Conservation (phyloP, 495 filamentous ascomycete genomes). For the Aspergillus cavernicola region DNA sequence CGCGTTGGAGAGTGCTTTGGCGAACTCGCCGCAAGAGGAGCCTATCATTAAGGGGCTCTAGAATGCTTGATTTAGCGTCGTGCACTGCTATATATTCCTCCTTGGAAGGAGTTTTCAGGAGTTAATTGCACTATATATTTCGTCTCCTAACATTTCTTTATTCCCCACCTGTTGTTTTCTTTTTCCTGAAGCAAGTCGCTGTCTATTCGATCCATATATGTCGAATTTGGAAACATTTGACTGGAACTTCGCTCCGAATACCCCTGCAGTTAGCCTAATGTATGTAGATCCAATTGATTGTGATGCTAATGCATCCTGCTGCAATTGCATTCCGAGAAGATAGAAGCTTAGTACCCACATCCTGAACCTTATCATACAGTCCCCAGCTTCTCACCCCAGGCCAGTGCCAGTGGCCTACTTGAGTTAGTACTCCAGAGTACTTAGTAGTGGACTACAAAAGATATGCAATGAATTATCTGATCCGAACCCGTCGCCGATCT, state of each 20-base stretch:
- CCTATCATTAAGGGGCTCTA: background rate
- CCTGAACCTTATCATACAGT: background rate
- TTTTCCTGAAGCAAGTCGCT: background rate
- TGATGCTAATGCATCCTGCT: background rate
- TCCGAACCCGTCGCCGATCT: too few species aligned
- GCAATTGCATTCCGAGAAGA: background rate
- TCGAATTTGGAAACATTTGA: background rate
- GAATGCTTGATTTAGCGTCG: background rate
- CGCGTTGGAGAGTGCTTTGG: constrained; percentile 83
- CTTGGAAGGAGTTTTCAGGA: background rate
- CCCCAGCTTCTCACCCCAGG: too few species aligned
- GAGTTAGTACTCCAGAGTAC: too few species aligned
- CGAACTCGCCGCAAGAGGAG: constrained; percentile 50
- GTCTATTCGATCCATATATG: background rate
- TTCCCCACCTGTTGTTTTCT: background rate
- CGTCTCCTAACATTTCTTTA: background rate
- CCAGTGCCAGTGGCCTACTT: too few species aligned
- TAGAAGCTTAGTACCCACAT: too few species aligned
- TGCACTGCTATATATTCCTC: background rate
- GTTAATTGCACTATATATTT: background rate
- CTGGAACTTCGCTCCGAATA: background rate
- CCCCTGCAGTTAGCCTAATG: background rate
- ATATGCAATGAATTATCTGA: too few species aligned
- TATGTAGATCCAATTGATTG: background rate
- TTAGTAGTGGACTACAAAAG: too few species aligned